phyloP scores from a whole-genome alignment of 2,329 filamentous ascomycete species.

The Alternaria dauci region DNA sequence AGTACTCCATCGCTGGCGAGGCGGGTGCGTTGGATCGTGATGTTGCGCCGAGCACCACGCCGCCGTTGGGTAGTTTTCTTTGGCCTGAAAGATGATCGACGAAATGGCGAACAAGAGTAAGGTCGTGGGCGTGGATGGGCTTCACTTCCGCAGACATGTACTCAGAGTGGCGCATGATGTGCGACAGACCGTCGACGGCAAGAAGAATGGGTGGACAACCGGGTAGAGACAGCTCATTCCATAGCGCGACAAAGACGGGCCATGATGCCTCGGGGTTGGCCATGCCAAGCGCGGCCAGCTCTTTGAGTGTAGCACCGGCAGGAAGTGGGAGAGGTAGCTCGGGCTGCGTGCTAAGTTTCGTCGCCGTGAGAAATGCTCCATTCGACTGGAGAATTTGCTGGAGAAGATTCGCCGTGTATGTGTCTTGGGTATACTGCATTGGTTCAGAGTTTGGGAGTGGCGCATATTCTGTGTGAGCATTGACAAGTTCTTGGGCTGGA shows the following conservation, averaged over 20 bases:
- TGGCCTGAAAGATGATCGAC: conserved; percentile 68
- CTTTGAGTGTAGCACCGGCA: conserved; percentile 67
- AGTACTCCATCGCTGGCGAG: conserved; percentile 72
- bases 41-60: conserved; percentile 77
- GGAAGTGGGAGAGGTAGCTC: conserved; percentile 68
- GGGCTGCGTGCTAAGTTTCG: conserved; percentile 62
- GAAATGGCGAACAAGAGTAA: conserved; percentile 79
- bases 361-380: conserved; percentile 65
- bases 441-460: conserved; percentile 66
- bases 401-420: conserved; percentile 78
- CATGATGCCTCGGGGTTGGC: conserved; percentile 80
- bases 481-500: conserved; percentile 80
- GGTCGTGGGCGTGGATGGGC: conserved; percentile 84
- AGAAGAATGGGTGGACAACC: conserved; percentile 73
- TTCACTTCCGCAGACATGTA: conserved; percentile 78
- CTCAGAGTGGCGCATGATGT: conserved; percentile 79
- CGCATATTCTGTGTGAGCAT: conserved; percentile 81
- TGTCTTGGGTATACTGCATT: conserved; percentile 76
- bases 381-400: conserved; percentile 78
- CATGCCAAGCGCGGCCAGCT: conserved; percentile 73
- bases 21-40: conserved; percentile 74
- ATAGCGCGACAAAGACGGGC: conserved; percentile 81
- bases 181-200: conserved; percentile 78
- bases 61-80: conserved; percentile 72
- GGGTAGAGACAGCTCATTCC: conserved; percentile 74